These are phyloP conservation scores for Hirsutella minnesotensis DNA, from an alignment of 2,329 filamentous ascomycete species.

Conservation along the genomic window DNA sequence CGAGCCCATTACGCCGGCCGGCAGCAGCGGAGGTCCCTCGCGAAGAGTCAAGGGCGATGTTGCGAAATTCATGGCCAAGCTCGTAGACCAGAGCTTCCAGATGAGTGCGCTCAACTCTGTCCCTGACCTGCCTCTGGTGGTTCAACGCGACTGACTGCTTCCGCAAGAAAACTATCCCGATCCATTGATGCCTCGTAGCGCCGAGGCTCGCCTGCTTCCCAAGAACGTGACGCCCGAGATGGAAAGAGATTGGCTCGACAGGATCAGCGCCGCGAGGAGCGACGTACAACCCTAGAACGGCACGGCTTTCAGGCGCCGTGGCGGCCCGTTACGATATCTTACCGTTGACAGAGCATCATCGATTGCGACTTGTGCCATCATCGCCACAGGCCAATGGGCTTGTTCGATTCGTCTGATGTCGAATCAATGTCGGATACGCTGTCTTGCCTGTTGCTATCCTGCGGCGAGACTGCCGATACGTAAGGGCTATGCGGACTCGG, in stretches of 20 bases:
- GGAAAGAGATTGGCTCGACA: constrained; percentile 26
- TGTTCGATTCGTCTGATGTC: no score
- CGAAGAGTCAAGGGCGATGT: constrained; percentile 32
- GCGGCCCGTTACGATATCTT: background rate
- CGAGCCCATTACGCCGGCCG: constrained; percentile 6
- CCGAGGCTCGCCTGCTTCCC: constrained; percentile 21
- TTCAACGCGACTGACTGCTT: constrained; percentile 5
- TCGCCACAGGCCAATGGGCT: no score
- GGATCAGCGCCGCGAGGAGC: constrained; percentile 13
- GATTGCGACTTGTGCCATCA: no score
- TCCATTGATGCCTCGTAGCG: constrained; percentile 26
- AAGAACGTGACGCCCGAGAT: constrained; percentile 26
- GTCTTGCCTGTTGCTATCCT: no score
- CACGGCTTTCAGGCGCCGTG: background rate
- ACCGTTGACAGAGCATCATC: no score
- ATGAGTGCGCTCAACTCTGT: constrained; percentile 23
- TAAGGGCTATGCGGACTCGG: no score
- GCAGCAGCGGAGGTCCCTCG: constrained; percentile 13
- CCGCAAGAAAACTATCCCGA: constrained; percentile 29
- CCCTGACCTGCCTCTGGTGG: background rate
- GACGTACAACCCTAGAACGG: background rate
- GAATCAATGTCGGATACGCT: no score
- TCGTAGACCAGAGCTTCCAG: constrained; percentile 34
- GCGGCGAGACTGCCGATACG: no score
- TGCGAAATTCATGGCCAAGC: constrained; percentile 22